Percentiles rank a stretch among this genome's conserved stretches.
Evolutionary conservation across 257 asterid species (phyloP).

Genomic region (Handroanthus guayacan): DNA sequence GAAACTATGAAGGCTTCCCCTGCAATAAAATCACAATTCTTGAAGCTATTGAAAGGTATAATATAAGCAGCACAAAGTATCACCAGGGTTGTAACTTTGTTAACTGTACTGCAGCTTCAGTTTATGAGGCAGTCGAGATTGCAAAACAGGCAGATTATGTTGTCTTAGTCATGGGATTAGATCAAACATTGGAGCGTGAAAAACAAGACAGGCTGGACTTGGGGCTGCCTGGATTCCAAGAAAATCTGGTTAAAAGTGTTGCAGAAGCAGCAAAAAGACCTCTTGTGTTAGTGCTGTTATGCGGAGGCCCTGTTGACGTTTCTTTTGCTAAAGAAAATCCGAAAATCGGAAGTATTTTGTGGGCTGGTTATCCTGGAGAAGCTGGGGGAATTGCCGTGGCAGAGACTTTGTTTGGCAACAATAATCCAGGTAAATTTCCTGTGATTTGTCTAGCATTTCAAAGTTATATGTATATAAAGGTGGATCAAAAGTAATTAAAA

Average conservation of each 20-base stretch:
- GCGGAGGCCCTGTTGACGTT: constrained; percentile 79
- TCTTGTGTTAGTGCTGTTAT: constrained; percentile 54
- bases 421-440: constrained; percentile 61
- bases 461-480: background rate
- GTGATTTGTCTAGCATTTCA: background rate
- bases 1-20: constrained; percentile 73
- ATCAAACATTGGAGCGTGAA: constrained; percentile 64
- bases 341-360: constrained; percentile 66
- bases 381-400: constrained; percentile 72
- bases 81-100: constrained; percentile 51
- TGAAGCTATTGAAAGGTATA: constrained; percentile 52
- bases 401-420: constrained; percentile 59
- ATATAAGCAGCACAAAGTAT: constrained; percentile 38
- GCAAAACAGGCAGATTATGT: constrained; percentile 58
- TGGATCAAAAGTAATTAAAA: background rate
- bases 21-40: constrained; percentile 58
- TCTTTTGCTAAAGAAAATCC: constrained; percentile 61
- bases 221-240: constrained; percentile 67
- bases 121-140: constrained; percentile 41
- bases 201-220: constrained; percentile 52
- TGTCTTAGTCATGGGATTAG: constrained; percentile 70
- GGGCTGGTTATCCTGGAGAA: constrained; percentile 86
- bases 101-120: constrained; percentile 50
- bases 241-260: constrained; percentile 43
- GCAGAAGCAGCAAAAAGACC: constrained; percentile 58